Evolutionary conservation across 2,329 filamentous ascomycete species (phyloP).

Genomic region (Zasmidium angulare): DNA sequence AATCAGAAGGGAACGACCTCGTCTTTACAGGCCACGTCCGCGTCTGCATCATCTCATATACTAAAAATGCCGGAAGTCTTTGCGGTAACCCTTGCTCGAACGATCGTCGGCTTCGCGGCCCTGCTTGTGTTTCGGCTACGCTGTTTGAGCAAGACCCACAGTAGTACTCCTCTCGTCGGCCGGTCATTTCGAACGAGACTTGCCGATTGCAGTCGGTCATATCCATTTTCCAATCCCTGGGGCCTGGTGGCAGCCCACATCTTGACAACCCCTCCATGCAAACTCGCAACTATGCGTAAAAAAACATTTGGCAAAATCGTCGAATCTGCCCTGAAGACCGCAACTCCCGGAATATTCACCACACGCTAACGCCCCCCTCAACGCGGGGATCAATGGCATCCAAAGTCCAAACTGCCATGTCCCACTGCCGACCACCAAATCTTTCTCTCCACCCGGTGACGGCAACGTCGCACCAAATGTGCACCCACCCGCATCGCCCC

Average conservation of each 20-base stretch:
- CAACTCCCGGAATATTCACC: too few species aligned
- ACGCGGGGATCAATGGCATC: background rate
- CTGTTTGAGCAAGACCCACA: too few species aligned
- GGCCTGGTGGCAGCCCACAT: too few species aligned
- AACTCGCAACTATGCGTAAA: background rate
- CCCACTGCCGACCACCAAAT: background rate
- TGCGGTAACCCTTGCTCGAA: background rate
- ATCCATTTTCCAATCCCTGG: too few species aligned
- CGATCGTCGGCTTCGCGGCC: background rate
- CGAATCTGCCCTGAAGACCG: too few species aligned
- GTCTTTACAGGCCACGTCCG: too few species aligned
- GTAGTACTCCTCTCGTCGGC: too few species aligned
- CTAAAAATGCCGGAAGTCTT: background rate
- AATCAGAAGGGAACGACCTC: too few species aligned
- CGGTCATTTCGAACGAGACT: background rate
- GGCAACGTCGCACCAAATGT: background rate
- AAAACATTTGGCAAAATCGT: too few species aligned
- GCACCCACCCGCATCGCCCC: background rate
- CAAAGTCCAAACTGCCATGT: background rate
- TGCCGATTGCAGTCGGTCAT: too few species aligned
- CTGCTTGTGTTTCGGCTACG: background rate
- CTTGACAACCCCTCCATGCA: too few species aligned
- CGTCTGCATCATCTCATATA: background rate
- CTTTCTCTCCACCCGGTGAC: background rate
- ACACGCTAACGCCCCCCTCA: too few species aligned